phyloP scores from a whole-genome alignment of 1,284 basidiomycete species.

The Cutaneotrichosporon cavernicola region DNA sequence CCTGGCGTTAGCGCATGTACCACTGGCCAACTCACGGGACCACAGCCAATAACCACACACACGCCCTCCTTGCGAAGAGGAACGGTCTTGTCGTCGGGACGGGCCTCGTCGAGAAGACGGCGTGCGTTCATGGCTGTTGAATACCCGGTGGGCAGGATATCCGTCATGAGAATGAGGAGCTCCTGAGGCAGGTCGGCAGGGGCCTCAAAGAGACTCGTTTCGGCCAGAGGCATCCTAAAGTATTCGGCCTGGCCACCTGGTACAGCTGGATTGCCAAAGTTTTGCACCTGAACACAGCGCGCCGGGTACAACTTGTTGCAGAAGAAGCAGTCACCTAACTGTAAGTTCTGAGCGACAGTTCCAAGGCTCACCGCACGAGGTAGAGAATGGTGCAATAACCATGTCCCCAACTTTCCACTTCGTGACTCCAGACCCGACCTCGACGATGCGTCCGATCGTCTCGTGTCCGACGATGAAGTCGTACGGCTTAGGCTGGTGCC shows the following conservation, averaged over 20 bases:
- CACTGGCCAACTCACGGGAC: constrained; percentile 43
- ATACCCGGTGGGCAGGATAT: constrained; percentile 55
- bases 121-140: constrained; percentile 52
- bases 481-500: constrained; percentile 51
- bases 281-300: constrained; percentile 61
- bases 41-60: constrained; percentile 54
- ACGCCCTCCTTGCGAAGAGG: constrained; percentile 35
- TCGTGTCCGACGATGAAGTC: constrained; percentile 66
- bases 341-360: neutral
- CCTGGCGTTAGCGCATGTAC: constrained; percentile 5
- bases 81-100: constrained; percentile 25
- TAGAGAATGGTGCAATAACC: constrained; percentile 82
- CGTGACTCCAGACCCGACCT: constrained; percentile 66
- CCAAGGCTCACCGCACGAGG: constrained; percentile 70
- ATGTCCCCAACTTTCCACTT: constrained; percentile 73
- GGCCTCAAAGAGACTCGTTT: constrained; percentile 51
- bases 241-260: constrained; percentile 64
- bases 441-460: constrained; percentile 72
- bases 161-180: constrained; percentile 53
- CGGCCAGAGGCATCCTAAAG: constrained; percentile 65
- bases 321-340: constrained; percentile 53
- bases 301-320: constrained; percentile 74
- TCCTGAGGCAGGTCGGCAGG: constrained; percentile 47
- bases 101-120: constrained; percentile 38
- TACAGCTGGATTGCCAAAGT: constrained; percentile 58